Base-by-base conservation (phyloP, 495 filamentous ascomycete genomes). In the Podospora pseudopauciseta region DNA sequence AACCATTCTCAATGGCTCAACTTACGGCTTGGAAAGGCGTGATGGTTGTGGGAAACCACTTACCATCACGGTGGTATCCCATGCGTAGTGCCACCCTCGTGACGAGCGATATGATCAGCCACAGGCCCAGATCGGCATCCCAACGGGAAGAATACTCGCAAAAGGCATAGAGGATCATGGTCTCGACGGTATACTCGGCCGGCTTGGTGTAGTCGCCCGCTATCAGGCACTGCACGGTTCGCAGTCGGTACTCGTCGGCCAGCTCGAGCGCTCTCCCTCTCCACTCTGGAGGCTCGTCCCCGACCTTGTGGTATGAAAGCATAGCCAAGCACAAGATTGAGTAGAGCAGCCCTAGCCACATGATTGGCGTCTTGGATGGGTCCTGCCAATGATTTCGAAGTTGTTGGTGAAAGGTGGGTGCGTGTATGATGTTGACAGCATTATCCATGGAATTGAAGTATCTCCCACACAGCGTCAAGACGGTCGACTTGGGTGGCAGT, bases 21-120 rank as follows among this genome's bases (percentile, higher is more conserved):
- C 82, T 63, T 77, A 84, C 82, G 26, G 89, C 94, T 76, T 96
- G 89, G 72, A 94, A 97, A 5, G 93, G 90, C 4, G 88, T 87
- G 69, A 99, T 89, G 63, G 28, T 63, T n/a, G 88, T 88, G 15
- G 91, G 85, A 73, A 92, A 97, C 78, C 89, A 88, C 73, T 90
- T 91, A 16, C 92, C 87, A 76, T 99, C 95, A 65, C 96, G 87
- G 74, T 99, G 95, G 68, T 97, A 96, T 60, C 95, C 95, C 92
- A 97, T 97, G 28, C 92, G 86, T 85, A 97, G 93, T 11, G 94
- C 92, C 65, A 97, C 80, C 66, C 94, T 88, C 27, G 91, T 88
- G 68, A 96, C 88, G 72, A 96, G 87, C 23, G 92, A 90, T 7
- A 88, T 84, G 65, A 95, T 85, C 60, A 97, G 82, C 89, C 94